Conservation (phyloP, 768 basidiomycete species). For the Rhodotorula taiwanensis region DNA sequence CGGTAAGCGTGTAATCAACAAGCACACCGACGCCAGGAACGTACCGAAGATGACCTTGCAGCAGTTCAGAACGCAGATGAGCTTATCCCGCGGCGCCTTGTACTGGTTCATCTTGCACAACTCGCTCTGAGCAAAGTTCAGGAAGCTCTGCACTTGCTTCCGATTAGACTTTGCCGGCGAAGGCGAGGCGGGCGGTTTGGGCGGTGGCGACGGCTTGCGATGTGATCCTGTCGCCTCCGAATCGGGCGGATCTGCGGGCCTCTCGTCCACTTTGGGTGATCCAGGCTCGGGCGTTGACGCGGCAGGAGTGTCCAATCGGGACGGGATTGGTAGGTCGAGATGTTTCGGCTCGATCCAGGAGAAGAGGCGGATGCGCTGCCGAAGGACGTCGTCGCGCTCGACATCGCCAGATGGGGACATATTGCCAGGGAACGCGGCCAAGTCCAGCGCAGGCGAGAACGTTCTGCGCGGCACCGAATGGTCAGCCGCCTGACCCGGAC, state of each 20-base stretch:
- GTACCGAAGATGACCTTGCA: constrained; percentile 99
- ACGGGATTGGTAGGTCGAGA: constrained; percentile 64
- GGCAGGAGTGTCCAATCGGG: neutral
- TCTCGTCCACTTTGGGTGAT: neutral
- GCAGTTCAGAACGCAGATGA: constrained; percentile 92
- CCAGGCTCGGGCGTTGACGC: neutral
- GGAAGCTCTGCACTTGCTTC: constrained; percentile 22
- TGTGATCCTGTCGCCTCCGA: too few species aligned
- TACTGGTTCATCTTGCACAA: constrained; percentile 95
- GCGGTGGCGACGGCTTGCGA: neutral
- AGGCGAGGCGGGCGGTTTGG: neutral
- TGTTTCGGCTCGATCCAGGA: constrained; percentile 83
- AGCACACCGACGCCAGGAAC: constrained; percentile 39
- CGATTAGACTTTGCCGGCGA: neutral
- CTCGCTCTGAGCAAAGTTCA: constrained; percentile 49
- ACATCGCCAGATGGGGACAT: constrained; percentile 82
- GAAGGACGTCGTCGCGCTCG: constrained; percentile 85
- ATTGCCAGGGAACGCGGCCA: constrained; percentile 45
- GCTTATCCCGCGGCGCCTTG: constrained; percentile 95
- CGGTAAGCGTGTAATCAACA: neutral
- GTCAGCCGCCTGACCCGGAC: too few species aligned
- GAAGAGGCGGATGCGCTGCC: constrained; percentile 83
- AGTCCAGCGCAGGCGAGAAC: constrained; percentile 76
- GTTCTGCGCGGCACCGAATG: constrained; percentile 54
- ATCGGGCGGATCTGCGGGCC: neutral